A percentile compares a stretch with the other conserved stretches of the same genome.
phyloP scores from a whole-genome alignment of 177 flowering plant species.

The Telopea speciosissima region DNA sequence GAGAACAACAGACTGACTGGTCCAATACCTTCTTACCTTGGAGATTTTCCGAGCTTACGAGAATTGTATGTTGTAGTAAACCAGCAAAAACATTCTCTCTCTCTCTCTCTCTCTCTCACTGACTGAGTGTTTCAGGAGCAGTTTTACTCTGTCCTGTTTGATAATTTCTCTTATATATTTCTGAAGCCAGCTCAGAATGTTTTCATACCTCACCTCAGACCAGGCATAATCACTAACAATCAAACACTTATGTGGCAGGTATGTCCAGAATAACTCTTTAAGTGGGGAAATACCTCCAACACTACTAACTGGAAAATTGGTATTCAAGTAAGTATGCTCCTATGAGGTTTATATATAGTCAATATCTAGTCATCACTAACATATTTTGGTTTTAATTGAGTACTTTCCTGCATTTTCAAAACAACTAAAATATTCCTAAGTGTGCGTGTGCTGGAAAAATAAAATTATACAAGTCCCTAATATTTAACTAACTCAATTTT shows the following conservation, averaged over 20 bases:
- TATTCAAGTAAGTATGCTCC: conserved; percentile 55
- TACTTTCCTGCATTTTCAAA: neutral
- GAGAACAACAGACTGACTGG: conserved; percentile 82
- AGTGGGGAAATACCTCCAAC: conserved; percentile 59
- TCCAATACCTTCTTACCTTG: conserved; percentile 62
- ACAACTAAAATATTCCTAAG: neutral
- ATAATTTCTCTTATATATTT: neutral
- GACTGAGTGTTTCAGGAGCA: neutral
- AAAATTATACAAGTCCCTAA: no score
- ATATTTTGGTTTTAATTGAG: neutral
- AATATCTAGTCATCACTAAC: neutral
- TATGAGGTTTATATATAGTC: neutral
- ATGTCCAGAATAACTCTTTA: conserved; percentile 78
- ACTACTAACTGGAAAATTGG: conserved; percentile 41
- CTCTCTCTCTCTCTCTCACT: no score
- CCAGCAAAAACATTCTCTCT: neutral
- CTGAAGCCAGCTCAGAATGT: neutral
- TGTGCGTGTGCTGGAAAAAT: neutral
- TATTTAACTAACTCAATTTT: no score
- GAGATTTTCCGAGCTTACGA: conserved; percentile 54
- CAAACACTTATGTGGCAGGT: conserved; percentile 38
- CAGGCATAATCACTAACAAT: conserved; percentile 4
- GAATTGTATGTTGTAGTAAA: conserved; percentile 70
- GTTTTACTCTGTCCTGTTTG: neutral
- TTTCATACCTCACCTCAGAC: neutral